These are phyloP conservation scores for Flammula alnicola DNA, from an alignment of 1,284 basidiomycete genomes.

Conservation along the genomic window DNA sequence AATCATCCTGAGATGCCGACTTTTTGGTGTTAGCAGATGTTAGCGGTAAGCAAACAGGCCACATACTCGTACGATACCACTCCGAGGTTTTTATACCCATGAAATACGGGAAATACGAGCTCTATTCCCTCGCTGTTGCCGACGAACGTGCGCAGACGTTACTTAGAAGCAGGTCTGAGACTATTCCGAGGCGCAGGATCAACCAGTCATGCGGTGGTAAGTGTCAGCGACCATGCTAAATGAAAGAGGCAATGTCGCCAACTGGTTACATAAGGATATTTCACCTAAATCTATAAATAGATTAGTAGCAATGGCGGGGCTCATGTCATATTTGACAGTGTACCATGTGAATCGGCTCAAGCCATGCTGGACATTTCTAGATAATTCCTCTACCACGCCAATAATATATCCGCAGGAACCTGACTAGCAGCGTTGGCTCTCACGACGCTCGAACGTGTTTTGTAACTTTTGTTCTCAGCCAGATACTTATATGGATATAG, in stretches of 20 bases:
- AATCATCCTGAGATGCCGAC: conserved; percentile 7
- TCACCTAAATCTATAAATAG: background rate
- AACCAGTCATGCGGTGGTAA: background rate
- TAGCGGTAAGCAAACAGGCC: conserved; percentile 2
- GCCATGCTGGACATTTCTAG: background rate
- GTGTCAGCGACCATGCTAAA: background rate
- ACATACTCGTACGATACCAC: background rate
- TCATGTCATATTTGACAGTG: background rate
- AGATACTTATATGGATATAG: too few relatives aligned
- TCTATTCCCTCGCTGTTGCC: background rate
- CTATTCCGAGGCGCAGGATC: background rate
- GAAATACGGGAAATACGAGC: background rate
- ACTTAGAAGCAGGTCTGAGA: background rate
- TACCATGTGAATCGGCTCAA: background rate
- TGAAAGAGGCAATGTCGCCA: too few relatives aligned
- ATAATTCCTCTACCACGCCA: too few relatives aligned
- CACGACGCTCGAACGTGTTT: too few relatives aligned
- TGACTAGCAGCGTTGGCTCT: too few relatives aligned
- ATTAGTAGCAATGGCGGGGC: too few relatives aligned
- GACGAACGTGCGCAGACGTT: conserved; percentile 9
- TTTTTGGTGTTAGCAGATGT: background rate
- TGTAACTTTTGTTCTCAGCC: too few relatives aligned
- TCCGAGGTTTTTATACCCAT: background rate
- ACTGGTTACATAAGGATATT: too few relatives aligned
- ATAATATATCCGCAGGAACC: too few relatives aligned